Base-by-base conservation (phyloP, 495 filamentous ascomycete species). In the Penicillium paradoxum region DNA sequence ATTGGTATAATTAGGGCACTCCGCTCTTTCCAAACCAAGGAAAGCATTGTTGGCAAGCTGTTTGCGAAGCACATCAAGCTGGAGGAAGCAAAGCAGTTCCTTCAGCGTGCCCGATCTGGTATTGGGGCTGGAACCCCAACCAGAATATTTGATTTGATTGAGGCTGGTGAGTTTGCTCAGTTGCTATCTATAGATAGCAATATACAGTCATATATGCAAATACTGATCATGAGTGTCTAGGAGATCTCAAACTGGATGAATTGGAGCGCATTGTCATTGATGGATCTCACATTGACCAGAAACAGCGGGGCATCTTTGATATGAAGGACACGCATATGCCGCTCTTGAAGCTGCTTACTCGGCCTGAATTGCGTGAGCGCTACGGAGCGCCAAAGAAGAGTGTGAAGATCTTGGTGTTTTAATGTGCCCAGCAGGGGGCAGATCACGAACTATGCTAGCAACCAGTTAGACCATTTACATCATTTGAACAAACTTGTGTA, bases 31-130 rank as follows among this genome's bases (percentile, higher is more conserved):
- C 86, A 90, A 59, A 84, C 77, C 13, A 91, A 91, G 66, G 81
- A 87, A 18, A 82, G 78, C 22, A 74, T 77, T 39, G 83, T 97
- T 2, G 90, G 87, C 19, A 98, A 98, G 68, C 76, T 97, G 45
- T 98, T 98, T 67, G 92, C 95, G 7, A 98, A 98, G 65, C 93
- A 98, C 56, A 96, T 98, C 73, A 98, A 98, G 71, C 57, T 98
- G 6, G 79, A 88, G 47, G 95, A 97, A 56, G 87, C 90, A 15
- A 83, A 91, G 49, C 79, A 87, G 43, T 87, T 86, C 67, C 80
- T 91, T 14, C 69, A 73, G 69, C 89, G 70, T 71, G 79, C 68
- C 53, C 76, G 79, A 76, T 82, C 71, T 45, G 86, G 87, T 17
- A 87, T 97, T 46, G 91, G 89, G 1, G 88, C 96, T 17, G 93